Evolutionary conservation across 257 asterid genomes (phyloP), one percentile per base, ranked within the genome.

Genomic region (Jasminum sambac): DNA sequence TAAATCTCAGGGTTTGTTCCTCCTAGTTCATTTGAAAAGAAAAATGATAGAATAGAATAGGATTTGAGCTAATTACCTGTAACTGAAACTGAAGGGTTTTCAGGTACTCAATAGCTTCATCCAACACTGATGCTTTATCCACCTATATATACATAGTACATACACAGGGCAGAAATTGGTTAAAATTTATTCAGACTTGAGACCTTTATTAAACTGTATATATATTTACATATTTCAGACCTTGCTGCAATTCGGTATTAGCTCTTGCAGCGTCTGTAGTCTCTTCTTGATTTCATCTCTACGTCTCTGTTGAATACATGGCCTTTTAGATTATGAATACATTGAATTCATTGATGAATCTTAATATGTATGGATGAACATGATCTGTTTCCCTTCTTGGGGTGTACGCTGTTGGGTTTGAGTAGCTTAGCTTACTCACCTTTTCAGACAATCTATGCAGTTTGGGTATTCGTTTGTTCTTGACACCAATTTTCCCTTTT

Each of bases 1-100:
- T 48, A 48, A 48, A n/a, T 8, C 10, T 48, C 58, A 48, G 58
- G 58, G 23, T 16, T 17, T 16, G 59, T 1, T 7, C 12, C 25
- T 17, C 1, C 26, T 4, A 17, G 59, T 50, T 50, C 17, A 10
- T 6, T 16, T n/a, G 59, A 17, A 44, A 50, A 6, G 59, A 11
- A 50, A 50, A 50, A 50, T 50, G 17, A 50, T 16, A 17, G 23
- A 50, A 16, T 50, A 8, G 25, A n/a, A 6, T 50, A 50, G 11
- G 59, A n/a, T 16, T 50, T 17, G 3, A 17, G 59, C n/a, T 16
- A n/a, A 9, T 50, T 50, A 50, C 59, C 59, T n/a, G 25, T 50
- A 50, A n/a, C 25, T 50, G 59, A 50, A 50, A 24, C 59, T 50
- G 59, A 50, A 50, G 59, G n/a, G 59, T 50, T 50, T 50, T 50